Percentiles rank a stretch among this genome's conserved stretches.
These are phyloP conservation scores for Dictyostelium firmibasis DNA, from an alignment of 78 protist genomes.

Conservation along the genomic window DNA sequence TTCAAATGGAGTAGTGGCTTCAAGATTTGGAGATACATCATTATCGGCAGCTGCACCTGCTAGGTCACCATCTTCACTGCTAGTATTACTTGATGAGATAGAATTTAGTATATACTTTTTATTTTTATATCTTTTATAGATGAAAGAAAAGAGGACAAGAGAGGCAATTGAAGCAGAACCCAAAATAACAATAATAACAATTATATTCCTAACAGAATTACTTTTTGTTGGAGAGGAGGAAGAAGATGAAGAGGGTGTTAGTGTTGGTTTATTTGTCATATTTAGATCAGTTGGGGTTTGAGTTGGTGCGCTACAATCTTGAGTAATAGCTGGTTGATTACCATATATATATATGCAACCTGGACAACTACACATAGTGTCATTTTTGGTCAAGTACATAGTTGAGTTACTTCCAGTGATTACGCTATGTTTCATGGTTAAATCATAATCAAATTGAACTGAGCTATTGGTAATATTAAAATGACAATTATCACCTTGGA, in stretches of 20 bases:
- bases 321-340: neutral
- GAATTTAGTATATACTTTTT: neutral
- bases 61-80: neutral
- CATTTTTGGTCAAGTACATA: neutral
- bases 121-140: neutral
- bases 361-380: neutral
- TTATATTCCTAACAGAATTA: neutral
- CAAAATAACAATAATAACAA: neutral
- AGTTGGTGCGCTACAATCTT: neutral
- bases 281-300: neutral
- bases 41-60: neutral
- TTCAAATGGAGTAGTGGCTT: neutral
- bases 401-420: neutral
- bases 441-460: neutral
- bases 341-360: neutral
- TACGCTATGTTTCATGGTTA: neutral
- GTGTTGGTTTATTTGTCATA: neutral
- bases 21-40: slow-evolving; percentile 10
- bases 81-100: neutral
- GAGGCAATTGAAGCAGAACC: neutral
- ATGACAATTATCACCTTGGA: neutral
- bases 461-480: neutral
- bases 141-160: neutral
- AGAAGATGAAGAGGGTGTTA: neutral
- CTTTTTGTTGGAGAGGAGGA: neutral